These are phyloP conservation scores for Penicillium griseofulvum DNA, from an alignment of 2,329 filamentous ascomycete genomes.

Conservation along the genomic window DNA sequence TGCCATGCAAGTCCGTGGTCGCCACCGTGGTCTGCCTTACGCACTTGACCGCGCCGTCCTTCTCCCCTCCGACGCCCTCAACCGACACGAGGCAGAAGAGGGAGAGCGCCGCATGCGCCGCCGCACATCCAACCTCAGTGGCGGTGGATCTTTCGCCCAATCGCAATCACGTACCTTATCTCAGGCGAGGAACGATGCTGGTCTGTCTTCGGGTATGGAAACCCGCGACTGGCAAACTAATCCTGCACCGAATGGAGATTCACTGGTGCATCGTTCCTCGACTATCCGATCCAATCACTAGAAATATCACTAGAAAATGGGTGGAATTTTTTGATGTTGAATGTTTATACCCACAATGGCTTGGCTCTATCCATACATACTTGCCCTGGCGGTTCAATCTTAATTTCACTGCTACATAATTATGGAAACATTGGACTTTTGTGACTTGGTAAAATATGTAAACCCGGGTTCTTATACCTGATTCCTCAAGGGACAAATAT, in stretches of 20 bases:
- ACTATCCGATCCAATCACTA: slow-evolving; percentile 29
- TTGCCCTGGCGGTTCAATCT: neutral
- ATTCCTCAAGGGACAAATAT: neutral
- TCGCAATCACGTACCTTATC: slow-evolving; percentile 24
- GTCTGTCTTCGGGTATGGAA: slow-evolving; percentile 25
- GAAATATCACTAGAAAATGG: slow-evolving; percentile 14
- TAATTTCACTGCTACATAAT: slow-evolving; percentile 2
- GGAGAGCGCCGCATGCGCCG: slow-evolving; percentile 46
- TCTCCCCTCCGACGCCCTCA: slow-evolving; percentile 63
- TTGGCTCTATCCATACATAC: slow-evolving; percentile 13
- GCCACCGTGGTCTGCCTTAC: slow-evolving; percentile 64
- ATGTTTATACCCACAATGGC: slow-evolving; percentile 11
- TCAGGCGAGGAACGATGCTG: slow-evolving; percentile 23
- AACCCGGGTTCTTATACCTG: neutral
- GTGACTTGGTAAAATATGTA: neutral
- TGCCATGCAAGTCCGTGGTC: slow-evolving; percentile 64
- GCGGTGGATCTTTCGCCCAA: slow-evolving; percentile 25
- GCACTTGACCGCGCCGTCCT: slow-evolving; percentile 69
- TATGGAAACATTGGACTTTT: neutral
- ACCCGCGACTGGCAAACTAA: slow-evolving; percentile 22
- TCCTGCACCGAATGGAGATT: slow-evolving; percentile 16
- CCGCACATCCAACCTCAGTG: slow-evolving; percentile 37
- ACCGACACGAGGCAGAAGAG: slow-evolving; percentile 58
- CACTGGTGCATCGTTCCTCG: slow-evolving; percentile 28
- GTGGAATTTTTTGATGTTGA: neutral